phyloP scores from a whole-genome alignment of 164 flowering plant genomes.

The Brasenia schreberi region DNA sequence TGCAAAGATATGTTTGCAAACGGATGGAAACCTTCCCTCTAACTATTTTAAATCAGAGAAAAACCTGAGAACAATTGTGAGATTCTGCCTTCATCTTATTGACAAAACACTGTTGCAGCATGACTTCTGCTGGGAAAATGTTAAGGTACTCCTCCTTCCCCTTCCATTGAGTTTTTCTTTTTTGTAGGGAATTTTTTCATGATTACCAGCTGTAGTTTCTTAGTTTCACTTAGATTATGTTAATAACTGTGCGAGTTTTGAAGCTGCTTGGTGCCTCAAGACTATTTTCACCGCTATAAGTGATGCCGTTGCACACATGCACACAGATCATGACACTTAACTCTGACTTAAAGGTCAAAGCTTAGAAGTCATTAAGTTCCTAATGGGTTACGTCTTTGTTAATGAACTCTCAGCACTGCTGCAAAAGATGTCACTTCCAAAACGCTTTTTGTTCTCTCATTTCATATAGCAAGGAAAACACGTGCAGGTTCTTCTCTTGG shows the following conservation, averaged over 20 bases:
- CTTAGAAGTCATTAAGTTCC: too few relatives aligned
- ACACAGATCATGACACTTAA: not conserved
- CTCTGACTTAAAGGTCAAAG: too few relatives aligned
- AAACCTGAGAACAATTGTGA: constrained; percentile 36
- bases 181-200: not conserved
- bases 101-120: constrained; percentile 37
- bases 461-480: too few relatives aligned
- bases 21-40: constrained; percentile 6
- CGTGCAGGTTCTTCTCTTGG: too few relatives aligned
- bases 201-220: not conserved
- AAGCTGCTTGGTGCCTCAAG: not conserved
- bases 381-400: too few relatives aligned
- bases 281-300: too few relatives aligned
- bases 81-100: constrained; percentile 64
- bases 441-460: too few relatives aligned
- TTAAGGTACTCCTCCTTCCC: constrained; percentile 34
- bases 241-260: not conserved
- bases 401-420: too few relatives aligned
- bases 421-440: too few relatives aligned
- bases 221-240: too few relatives aligned
- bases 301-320: not conserved
- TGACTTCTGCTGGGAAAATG: constrained; percentile 59
- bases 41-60: constrained; percentile 15
- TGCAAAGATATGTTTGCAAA: constrained; percentile 32
- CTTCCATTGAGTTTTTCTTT: not conserved